A percentile compares a stretch with the other conserved stretches of the same genome.
Conservation (phyloP, 2,329 filamentous ascomycete species). For the Diaporthe helianthi region DNA sequence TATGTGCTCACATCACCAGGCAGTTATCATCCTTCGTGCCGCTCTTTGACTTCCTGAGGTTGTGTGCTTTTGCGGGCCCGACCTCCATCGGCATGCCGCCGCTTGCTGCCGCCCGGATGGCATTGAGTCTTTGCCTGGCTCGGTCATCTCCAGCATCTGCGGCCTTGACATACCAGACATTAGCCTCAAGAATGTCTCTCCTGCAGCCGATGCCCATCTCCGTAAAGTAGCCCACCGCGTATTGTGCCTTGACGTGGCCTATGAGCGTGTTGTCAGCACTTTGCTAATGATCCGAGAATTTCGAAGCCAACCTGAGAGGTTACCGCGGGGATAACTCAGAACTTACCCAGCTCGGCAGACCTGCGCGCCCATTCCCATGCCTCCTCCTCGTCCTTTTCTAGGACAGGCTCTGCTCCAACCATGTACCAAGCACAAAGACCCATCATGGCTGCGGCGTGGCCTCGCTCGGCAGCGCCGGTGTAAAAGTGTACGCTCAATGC, state of each 20-base stretch:
- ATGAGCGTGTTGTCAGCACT: slow-evolving; percentile 32
- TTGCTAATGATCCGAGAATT: not conserved
- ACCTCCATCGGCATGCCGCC: slow-evolving; percentile 65
- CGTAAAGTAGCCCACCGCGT: slow-evolving; percentile 95
- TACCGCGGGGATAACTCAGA: not conserved
- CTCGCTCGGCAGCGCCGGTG: slow-evolving; percentile 85
- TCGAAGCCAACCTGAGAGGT: not conserved
- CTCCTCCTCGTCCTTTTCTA: slow-evolving; percentile 95
- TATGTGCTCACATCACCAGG: slow-evolving; percentile 59
- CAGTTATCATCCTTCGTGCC: slow-evolving; percentile 60
- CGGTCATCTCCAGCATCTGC: slow-evolving; percentile 91
- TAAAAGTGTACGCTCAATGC: slow-evolving; percentile 97
- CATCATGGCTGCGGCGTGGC: slow-evolving; percentile 93
- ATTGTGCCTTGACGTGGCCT: slow-evolving; percentile 81
- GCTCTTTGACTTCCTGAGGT: slow-evolving; percentile 58
- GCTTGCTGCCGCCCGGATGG: slow-evolving; percentile 83
- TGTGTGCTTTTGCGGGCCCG: slow-evolving; percentile 52
- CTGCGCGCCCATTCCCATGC: slow-evolving; percentile 95
- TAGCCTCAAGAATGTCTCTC: slow-evolving; percentile 92
- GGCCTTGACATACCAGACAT: slow-evolving; percentile 97
- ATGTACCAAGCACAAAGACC: slow-evolving; percentile 98
- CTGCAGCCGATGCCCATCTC: slow-evolving; percentile 98
- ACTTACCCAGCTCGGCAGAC: slow-evolving; percentile 84
- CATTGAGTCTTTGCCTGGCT: slow-evolving; percentile 83
- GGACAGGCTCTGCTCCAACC: slow-evolving; percentile 87